Evolutionary conservation across 352 stramenopile species (phyloP), one percentile per base, ranked within the genome.

Genomic region (Phytophthora melonis): DNA sequence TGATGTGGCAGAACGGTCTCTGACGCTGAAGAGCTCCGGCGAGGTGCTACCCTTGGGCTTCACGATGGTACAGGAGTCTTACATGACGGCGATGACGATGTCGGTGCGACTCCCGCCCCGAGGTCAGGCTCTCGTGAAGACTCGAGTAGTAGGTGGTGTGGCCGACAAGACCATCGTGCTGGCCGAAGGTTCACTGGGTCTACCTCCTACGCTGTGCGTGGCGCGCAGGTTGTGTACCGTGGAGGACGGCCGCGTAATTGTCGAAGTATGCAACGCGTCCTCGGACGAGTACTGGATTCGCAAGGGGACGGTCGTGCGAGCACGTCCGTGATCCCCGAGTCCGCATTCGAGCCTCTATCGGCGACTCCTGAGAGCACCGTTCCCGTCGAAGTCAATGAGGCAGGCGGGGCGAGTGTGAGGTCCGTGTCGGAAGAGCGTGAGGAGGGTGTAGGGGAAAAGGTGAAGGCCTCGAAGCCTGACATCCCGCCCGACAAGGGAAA

Each of bases 251-350:
- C n/a, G 23, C 7, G 50, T 60, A 1, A 34, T 61, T 3, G 52
- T 61, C 1, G 52, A 68, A 36, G 21, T 61, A 0, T 68, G 62
- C 14, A 68, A 68, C 16, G 27, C 49, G 1, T 61, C 62, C 0
- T 36, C 62, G 3, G 62, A 68, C 2, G 62, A 58, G 34, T 56
- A 25, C 11, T 53, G 21, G 50, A 10, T 66, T 27, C 4, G 18
- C 5, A 30, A 39, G 11, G 60, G 59, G 16, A 58, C 19, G 9
- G 27, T 57, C 1, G 13, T 58, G 0, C 30, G 9, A 1, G 18
- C 5, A 21, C 47, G 4, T 58, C 59, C 8, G 47, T 66, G n/a
- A 32, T 66, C 16, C 45, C 59, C 1, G 59, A 57, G 5, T 23
- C 59, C 3, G 59, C 59, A 7, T 66, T 66, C 13, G 45, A 14